A percentile compares a stretch with the other conserved stretches of the same genome.
Conservation (phyloP, 1,284 basidiomycete genomes). For the Ceratobasidium sp. region DNA sequence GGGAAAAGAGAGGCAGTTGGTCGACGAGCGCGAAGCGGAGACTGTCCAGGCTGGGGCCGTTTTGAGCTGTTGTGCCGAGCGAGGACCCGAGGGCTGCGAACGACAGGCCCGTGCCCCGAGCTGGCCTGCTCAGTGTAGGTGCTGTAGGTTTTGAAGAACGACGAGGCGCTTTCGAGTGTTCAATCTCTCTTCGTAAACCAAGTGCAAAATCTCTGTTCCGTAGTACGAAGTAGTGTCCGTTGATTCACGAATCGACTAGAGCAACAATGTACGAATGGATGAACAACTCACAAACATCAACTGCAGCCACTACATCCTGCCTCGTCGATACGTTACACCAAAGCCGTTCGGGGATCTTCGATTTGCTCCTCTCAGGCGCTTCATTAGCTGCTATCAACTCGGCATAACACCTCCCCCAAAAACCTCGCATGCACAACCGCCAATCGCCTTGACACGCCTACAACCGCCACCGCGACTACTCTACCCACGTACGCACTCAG, state of each 20-base stretch:
- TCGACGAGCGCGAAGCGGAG: constrained; percentile 80
- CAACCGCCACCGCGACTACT: constrained; percentile 84
- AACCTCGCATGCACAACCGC: no score
- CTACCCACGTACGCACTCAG: constrained; percentile 89
- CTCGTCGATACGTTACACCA: constrained; percentile 90
- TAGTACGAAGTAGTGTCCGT: constrained; percentile 86
- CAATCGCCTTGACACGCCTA: constrained; percentile 76
- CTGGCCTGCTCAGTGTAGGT: constrained; percentile 71
- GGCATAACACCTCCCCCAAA: constrained; percentile 75
- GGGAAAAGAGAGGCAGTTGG: constrained; percentile 82
- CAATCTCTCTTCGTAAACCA: constrained; percentile 83
- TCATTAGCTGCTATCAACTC: constrained; percentile 80
- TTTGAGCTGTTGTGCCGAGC: constrained; percentile 84
- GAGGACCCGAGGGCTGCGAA: constrained; percentile 84
- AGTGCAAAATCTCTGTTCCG: constrained; percentile 87
- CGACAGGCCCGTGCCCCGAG: constrained; percentile 87
- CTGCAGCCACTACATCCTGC: constrained; percentile 81
- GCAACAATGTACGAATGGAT: constrained; percentile 46
- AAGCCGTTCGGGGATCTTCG: constrained; percentile 86
- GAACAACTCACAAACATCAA: constrained; percentile 72
- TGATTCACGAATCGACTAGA: constrained; percentile 52
- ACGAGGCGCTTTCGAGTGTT: constrained; percentile 80
- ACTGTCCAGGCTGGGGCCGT: constrained; percentile 76
- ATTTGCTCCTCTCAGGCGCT: constrained; percentile 76
- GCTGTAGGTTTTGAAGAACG: constrained; percentile 68